A percentile compares a stretch with the other conserved stretches of the same genome.
Conservation (phyloP, 495 filamentous ascomycete genomes). For the Thermochaetoides thermophila region DNA sequence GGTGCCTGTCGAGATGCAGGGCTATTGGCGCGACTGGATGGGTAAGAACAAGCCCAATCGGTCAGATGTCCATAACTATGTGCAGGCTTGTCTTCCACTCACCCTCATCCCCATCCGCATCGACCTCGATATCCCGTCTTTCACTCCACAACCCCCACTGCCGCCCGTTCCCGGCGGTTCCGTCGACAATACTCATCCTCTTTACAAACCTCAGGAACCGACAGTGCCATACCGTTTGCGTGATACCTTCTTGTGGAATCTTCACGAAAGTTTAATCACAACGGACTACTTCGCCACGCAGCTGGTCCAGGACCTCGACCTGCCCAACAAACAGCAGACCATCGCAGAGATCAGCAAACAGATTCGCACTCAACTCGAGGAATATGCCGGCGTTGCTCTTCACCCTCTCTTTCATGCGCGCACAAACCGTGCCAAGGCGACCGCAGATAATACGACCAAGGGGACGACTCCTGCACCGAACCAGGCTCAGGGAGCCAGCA, state of each 20-base stretch:
- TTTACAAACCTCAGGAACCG: slow-evolving; percentile 62
- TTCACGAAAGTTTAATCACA: slow-evolving; percentile 86
- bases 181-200: slow-evolving; percentile 39
- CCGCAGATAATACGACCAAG: slow-evolving; percentile 3
- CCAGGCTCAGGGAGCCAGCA: slow-evolving; percentile 18
- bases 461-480: slow-evolving; percentile 29
- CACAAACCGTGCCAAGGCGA: slow-evolving; percentile 23
- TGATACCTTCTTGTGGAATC: slow-evolving; percentile 93
- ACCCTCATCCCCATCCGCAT: slow-evolving; percentile 93
- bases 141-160: slow-evolving; percentile 58
- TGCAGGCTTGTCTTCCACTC: slow-evolving; percentile 71
- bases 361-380: slow-evolving; percentile 87
- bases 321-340: slow-evolving; percentile 54
- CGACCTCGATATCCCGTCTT: slow-evolving; percentile 77
- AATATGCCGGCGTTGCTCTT: slow-evolving; percentile 86
- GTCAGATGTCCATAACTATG: slow-evolving; percentile 62
- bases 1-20: slow-evolving; percentile 69
- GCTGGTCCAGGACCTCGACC: slow-evolving; percentile 89
- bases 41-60: slow-evolving; percentile 42
- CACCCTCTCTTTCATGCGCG: slow-evolving; percentile 77
- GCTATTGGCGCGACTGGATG: slow-evolving; percentile 93
- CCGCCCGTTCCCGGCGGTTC: slow-evolving; percentile 50
- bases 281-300: slow-evolving; percentile 84
- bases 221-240: slow-evolving; percentile 75
- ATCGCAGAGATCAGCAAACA: slow-evolving; percentile 75